Evolutionary conservation across 2,329 filamentous ascomycete genomes (phyloP).

Genomic region (Cyphellophora attinorum): DNA sequence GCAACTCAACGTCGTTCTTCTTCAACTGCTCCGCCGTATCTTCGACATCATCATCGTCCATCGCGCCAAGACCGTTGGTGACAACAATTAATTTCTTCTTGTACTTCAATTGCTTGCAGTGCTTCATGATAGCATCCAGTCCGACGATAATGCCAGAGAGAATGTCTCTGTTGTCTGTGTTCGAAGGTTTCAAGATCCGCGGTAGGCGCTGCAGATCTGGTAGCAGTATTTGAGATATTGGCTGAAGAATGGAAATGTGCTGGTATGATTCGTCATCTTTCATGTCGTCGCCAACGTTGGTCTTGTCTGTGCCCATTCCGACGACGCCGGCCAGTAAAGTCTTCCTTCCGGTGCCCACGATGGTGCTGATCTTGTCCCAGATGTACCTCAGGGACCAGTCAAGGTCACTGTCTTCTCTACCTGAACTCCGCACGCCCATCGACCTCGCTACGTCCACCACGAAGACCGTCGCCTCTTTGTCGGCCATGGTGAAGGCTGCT

Average conservation of each 20-base stretch:
- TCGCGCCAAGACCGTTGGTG: conserved; percentile 66
- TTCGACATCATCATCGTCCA: conserved; percentile 60
- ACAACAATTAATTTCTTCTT: conserved; percentile 72
- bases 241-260: conserved; percentile 65
- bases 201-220: conserved; percentile 58
- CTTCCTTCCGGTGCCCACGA: conserved; percentile 63
- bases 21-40: conserved; percentile 26
- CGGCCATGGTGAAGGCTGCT: conserved; percentile 75
- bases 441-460: conserved; percentile 79
- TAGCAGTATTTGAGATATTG: conserved; percentile 58
- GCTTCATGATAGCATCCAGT: conserved; percentile 70
- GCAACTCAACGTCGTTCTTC: conserved; percentile 71
- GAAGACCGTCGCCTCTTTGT: conserved; percentile 88
- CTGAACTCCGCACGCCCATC: conserved; percentile 66
- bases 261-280: conserved; percentile 62
- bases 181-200: conserved; percentile 55
- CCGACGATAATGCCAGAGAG: conserved; percentile 82
- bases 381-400: conserved; percentile 87
- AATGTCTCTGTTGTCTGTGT: conserved; percentile 62
- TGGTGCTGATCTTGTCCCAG: conserved; percentile 82
- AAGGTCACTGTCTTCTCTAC: conserved; percentile 67
- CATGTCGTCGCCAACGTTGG: conserved; percentile 60
- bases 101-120: conserved; percentile 75
- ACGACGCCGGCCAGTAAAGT: conserved; percentile 69
- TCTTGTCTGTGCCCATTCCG: conserved; percentile 70